These are phyloP conservation scores for Fusarium sambucinum DNA, from an alignment of 2,329 filamentous ascomycete genomes.

Conservation along the genomic window DNA sequence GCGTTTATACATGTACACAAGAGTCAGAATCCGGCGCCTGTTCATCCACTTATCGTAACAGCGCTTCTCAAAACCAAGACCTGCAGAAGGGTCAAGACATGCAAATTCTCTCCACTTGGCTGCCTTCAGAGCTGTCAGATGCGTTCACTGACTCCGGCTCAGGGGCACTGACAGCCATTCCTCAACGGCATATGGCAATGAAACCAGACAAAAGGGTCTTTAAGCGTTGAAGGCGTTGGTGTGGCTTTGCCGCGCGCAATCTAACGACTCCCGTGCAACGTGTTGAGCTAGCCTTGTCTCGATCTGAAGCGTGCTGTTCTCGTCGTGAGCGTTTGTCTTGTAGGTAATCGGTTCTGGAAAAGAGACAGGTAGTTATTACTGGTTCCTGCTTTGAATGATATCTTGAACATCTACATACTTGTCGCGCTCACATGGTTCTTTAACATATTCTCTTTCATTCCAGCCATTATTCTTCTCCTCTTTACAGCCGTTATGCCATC, in stretches of 20 bases:
- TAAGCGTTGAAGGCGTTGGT: constrained; percentile 13
- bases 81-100: constrained; percentile 31
- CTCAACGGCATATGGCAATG: constrained; percentile 3
- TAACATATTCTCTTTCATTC: background rate
- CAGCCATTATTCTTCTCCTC: background rate
- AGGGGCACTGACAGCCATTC: constrained; percentile 32
- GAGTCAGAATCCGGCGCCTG: constrained; percentile 22
- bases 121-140: constrained; percentile 20
- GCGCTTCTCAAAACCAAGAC: constrained; percentile 48
- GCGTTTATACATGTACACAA: constrained; percentile 13
- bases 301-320: constrained; percentile 23
- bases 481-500: background rate
- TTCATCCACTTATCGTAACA: constrained; percentile 22
- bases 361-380: constrained; percentile 4
- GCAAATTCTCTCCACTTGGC: constrained; percentile 33
- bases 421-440: background rate
- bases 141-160: constrained; percentile 8
- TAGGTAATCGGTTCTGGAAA: constrained; percentile 7
- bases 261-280: constrained; percentile 15
- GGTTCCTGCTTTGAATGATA: background rate
- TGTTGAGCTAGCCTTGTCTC: constrained; percentile 29
- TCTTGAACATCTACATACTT: background rate
- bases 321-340: constrained; percentile 13
- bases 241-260: constrained; percentile 32
- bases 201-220: constrained; percentile 27